Evolutionary conservation across 768 basidiomycete species (phyloP).

Genomic region (Sarcomyxa edulis): DNA sequence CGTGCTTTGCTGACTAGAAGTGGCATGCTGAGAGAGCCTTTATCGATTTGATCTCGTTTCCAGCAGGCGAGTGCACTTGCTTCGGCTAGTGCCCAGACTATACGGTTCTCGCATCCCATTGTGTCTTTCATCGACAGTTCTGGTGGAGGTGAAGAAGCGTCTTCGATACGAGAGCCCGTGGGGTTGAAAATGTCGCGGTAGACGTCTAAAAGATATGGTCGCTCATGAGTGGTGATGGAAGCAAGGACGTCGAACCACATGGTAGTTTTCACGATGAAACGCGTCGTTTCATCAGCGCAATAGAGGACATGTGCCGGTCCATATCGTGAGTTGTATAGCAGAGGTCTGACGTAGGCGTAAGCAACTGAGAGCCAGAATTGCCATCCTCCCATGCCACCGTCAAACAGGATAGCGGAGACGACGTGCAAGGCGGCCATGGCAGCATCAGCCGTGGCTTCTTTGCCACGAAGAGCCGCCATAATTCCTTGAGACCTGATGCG

Average conservation of each 20-base stretch:
- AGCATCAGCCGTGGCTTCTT: slow-evolving; percentile 47
- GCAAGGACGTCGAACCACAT: slow-evolving; percentile 88
- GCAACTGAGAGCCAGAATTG: slow-evolving; percentile 59
- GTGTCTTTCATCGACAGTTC: slow-evolving; percentile 66
- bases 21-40: slow-evolving; percentile 51
- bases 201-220: slow-evolving; percentile 50
- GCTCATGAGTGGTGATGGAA: slow-evolving; percentile 57
- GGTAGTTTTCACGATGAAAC: slow-evolving; percentile 76
- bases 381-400: slow-evolving; percentile 72
- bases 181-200: slow-evolving; percentile 57
- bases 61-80: slow-evolving; percentile 60
- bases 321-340: slow-evolving; percentile 36
- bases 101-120: slow-evolving; percentile 81
- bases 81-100: slow-evolving; percentile 77
- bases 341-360: slow-evolving; percentile 42
- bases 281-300: slow-evolving; percentile 42
- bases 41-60: slow-evolving; percentile 41
- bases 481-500: slow-evolving; percentile 21
- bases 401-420: slow-evolving; percentile 74
- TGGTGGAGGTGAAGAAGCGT: slow-evolving; percentile 3
- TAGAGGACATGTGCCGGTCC: slow-evolving; percentile 40
- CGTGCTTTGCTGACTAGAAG: slow-evolving; percentile 51
- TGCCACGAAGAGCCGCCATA: slow-evolving; percentile 15
- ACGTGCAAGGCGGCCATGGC: slow-evolving; percentile 76
- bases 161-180: slow-evolving; percentile 1